phyloP scores from a whole-genome alignment of 371 early-diverging fungal species.

The Zopfochytrium polystomum region DNA sequence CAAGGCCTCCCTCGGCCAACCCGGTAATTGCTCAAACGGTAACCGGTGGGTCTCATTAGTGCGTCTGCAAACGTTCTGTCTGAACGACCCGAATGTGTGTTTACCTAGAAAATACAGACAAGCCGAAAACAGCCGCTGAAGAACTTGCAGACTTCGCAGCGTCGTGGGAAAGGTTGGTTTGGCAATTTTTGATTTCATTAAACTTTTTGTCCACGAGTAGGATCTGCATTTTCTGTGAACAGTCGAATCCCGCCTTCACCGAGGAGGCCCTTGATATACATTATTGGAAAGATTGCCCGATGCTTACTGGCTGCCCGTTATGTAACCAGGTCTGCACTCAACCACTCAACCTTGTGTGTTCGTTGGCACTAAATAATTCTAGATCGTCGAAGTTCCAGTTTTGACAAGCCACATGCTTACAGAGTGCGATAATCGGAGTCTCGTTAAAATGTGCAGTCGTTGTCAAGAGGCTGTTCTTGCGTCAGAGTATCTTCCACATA shows the following conservation, averaged over 20 bases:
- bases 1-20: too few relatives aligned
- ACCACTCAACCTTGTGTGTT: background rate
- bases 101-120: background rate
- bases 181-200: background rate
- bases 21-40: too few relatives aligned
- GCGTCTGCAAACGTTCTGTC: background rate
- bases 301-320: slow-evolving; percentile 64
- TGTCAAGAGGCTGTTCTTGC: slow-evolving; percentile 64
- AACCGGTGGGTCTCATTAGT: too few relatives aligned
- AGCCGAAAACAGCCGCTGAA: background rate
- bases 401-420: slow-evolving; percentile 61
- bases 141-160: background rate
- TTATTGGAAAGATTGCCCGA: slow-evolving; percentile 74
- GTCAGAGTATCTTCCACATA: slow-evolving; percentile 49
- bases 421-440: slow-evolving; percentile 63
- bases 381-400: slow-evolving; percentile 73
- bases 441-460: slow-evolving; percentile 61
- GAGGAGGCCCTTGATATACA: slow-evolving; percentile 71
- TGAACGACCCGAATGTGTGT: background rate
- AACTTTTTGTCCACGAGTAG: slow-evolving; percentile 21
- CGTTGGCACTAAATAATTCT: background rate
- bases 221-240: slow-evolving; percentile 76
- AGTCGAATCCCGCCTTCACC: slow-evolving; percentile 61
- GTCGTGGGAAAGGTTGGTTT: slow-evolving; percentile 13
- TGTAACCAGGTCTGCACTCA: slow-evolving; percentile 54